phyloP scores from a whole-genome alignment of 2,329 filamentous ascomycete genomes.

The Clarireedia monteithiana region DNA sequence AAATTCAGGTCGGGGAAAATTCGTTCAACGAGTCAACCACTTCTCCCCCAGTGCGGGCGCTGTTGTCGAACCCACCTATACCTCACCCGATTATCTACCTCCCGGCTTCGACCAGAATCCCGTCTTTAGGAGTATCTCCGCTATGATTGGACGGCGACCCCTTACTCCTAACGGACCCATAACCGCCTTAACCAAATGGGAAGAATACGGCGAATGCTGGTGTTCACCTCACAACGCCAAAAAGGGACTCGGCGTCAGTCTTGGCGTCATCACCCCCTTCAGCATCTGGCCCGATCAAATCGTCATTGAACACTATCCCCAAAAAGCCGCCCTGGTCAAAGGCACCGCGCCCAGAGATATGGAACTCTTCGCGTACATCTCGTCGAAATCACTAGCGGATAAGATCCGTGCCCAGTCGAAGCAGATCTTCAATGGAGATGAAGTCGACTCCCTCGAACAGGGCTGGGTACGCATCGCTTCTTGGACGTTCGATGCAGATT shows the following conservation, averaged over 20 bases:
- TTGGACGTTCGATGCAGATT: conserved; percentile 43
- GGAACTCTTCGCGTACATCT: conserved; percentile 60
- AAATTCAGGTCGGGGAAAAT: conserved; percentile 11
- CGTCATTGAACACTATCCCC: conserved; percentile 64
- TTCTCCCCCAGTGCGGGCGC: conserved; percentile 62
- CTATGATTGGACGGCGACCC: conserved; percentile 19
- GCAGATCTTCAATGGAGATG: conserved; percentile 32
- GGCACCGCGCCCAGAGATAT: conserved; percentile 57
- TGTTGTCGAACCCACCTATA: conserved; percentile 48
- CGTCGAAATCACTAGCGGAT: conserved; percentile 31
- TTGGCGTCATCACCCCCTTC: conserved; percentile 55
- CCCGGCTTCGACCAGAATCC: conserved; percentile 9
- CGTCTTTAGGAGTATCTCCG: conserved; percentile 1
- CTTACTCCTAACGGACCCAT: conserved; percentile 33
- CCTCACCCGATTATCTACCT: conserved; percentile 39
- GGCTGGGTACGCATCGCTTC: conserved; percentile 50
- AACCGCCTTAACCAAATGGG: conserved; percentile 61
- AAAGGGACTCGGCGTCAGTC: conserved; percentile 45
- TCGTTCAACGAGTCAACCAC: conserved; percentile 56
- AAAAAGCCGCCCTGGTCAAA: conserved; percentile 52
- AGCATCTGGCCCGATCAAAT: conserved; percentile 59
- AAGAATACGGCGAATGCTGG: conserved; percentile 81
- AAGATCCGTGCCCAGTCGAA: conserved; percentile 31
- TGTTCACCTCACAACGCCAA: conserved; percentile 51
- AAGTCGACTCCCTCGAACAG: conserved; percentile 23